These are phyloP conservation scores for Ogataea populi-albae DNA, from an alignment of 805 yeast species.

Conservation along the genomic window DNA sequence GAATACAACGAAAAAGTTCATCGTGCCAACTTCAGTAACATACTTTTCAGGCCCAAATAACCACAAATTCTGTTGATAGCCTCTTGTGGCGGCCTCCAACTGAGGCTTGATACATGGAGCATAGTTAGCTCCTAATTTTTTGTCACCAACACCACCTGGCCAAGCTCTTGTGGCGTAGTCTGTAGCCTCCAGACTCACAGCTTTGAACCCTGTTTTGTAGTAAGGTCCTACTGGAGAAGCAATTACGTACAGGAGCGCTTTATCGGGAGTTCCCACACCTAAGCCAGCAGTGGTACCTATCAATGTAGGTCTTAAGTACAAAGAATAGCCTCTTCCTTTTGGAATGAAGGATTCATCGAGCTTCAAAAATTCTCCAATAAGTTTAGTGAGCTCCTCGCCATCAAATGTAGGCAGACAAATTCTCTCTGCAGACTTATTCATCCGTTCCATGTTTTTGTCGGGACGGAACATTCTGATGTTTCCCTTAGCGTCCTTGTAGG, in stretches of 20 bases:
- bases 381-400: constrained; percentile 67
- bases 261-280: constrained; percentile 82
- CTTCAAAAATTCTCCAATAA: constrained; percentile 71
- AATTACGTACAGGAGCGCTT: constrained; percentile 80
- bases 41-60: constrained; percentile 84
- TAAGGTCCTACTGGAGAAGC: constrained; percentile 98
- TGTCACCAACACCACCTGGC: constrained; percentile 99
- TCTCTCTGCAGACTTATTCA: constrained; percentile 86
- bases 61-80: constrained; percentile 96
- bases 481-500: constrained; percentile 66
- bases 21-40: constrained; percentile 96
- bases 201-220: constrained; percentile 92
- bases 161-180: constrained; percentile 97
- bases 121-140: constrained; percentile 94
- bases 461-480: constrained; percentile 84
- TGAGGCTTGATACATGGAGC: constrained; percentile 95
- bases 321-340: constrained; percentile 79
- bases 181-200: constrained; percentile 91
- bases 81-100: constrained; percentile 83
- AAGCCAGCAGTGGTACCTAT: constrained; percentile 88
- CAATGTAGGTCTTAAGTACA: constrained; percentile 91
- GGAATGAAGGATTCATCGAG: constrained; percentile 82
- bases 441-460: constrained; percentile 85
- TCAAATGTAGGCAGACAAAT: constrained; percentile 88
- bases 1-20: constrained; percentile 92